phyloP scores from a whole-genome alignment of 768 basidiomycete species.

The Naganishia onofrii region DNA sequence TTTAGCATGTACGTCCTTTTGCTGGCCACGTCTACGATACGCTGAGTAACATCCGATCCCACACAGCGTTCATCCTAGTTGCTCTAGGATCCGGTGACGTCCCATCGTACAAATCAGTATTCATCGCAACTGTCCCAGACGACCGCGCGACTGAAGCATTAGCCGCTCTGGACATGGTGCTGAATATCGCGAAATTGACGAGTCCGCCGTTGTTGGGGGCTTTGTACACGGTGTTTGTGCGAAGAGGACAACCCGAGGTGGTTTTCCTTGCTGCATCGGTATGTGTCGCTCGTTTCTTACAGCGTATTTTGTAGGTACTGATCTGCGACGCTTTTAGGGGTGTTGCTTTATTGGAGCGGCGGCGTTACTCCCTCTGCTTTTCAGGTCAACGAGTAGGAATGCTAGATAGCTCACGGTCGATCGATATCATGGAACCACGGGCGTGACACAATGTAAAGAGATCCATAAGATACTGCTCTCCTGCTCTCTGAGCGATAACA shows the following conservation, averaged over 20 bases:
- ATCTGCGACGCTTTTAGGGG: slow-evolving; percentile 19
- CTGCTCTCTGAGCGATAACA: too few relatives aligned
- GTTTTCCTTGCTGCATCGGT: slow-evolving; percentile 43
- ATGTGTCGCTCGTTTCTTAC: too few relatives aligned
- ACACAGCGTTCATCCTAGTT: slow-evolving; percentile 37
- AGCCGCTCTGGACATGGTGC: slow-evolving; percentile 47
- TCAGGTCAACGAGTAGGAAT: slow-evolving; percentile 5
- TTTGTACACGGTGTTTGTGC: slow-evolving; percentile 41
- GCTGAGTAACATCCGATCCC: too few relatives aligned
- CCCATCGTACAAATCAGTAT: slow-evolving; percentile 46
- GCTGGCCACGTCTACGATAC: not conserved
- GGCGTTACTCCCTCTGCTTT: slow-evolving; percentile 31
- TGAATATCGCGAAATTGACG: slow-evolving; percentile 38
- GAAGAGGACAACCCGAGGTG: slow-evolving; percentile 41
- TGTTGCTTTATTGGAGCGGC: slow-evolving; percentile 34
- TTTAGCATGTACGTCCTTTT: slow-evolving; percentile 30
- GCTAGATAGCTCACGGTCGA: not conserved
- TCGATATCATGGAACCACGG: not conserved
- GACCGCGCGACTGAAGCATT: slow-evolving; percentile 42
- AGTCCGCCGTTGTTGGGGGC: slow-evolving; percentile 43
- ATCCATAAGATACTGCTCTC: not conserved
- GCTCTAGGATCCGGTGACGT: slow-evolving; percentile 45
- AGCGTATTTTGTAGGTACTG: not conserved
- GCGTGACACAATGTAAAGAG: not conserved
- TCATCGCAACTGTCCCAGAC: slow-evolving; percentile 38